Percentiles rank a stretch among this genome's conserved stretches.
phyloP scores from a whole-genome alignment of 495 filamentous ascomycete genomes.

The Xylaria palmicola region DNA sequence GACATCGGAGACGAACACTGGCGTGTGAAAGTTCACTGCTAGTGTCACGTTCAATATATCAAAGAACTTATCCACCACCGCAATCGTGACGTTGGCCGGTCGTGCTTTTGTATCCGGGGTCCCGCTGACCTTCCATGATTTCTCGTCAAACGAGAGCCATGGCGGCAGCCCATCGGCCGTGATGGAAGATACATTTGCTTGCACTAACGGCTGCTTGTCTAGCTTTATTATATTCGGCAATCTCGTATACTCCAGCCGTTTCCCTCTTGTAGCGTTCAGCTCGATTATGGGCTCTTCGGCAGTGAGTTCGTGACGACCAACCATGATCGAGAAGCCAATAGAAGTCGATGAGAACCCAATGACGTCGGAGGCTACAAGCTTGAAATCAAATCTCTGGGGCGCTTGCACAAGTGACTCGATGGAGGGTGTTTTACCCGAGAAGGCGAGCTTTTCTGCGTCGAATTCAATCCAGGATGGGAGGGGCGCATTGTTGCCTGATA shows the following conservation, averaged over 20 bases:
- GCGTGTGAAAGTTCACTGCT: constrained; percentile 49
- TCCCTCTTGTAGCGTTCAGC: constrained; percentile 59
- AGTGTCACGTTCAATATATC: constrained; percentile 66
- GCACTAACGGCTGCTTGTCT: constrained; percentile 54
- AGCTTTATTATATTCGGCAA: constrained; percentile 58
- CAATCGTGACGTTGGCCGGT: constrained; percentile 64
- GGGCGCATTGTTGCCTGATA: constrained; percentile 72
- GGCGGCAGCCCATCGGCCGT: constrained; percentile 52
- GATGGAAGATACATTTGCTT: constrained; percentile 39
- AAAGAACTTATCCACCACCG: constrained; percentile 61
- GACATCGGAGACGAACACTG: constrained; percentile 40
- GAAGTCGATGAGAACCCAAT: constrained; percentile 69
- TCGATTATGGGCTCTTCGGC: constrained; percentile 57
- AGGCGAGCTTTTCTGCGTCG: constrained; percentile 60
- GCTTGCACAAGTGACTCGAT: constrained; percentile 59
- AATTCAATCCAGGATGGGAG: constrained; percentile 87
- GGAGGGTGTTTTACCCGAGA: constrained; percentile 71
- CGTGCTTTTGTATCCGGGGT: constrained; percentile 55
- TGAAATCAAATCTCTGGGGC: constrained; percentile 70
- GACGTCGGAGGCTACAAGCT: constrained; percentile 78
- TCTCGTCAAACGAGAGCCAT: constrained; percentile 69
- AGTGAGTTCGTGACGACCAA: constrained; percentile 65
- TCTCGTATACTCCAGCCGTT: constrained; percentile 52
- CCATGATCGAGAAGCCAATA: constrained; percentile 65
- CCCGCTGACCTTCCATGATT: constrained; percentile 63